phyloP scores from a whole-genome alignment of 108 stramenopile genomes.

The Thalassiosira profunda region DNA sequence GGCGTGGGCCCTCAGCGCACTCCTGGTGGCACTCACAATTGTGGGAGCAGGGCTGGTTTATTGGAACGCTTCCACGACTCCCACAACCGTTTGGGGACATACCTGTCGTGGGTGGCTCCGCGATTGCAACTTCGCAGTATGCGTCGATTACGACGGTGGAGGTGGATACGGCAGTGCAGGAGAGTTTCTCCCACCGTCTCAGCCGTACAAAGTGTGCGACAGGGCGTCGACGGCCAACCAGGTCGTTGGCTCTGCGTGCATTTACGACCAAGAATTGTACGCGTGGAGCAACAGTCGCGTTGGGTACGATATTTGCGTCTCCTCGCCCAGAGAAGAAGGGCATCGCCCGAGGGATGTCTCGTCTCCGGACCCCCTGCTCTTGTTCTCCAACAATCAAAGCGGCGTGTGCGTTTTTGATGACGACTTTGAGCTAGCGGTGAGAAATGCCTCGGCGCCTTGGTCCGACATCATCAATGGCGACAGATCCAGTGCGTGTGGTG shows the following conservation, averaged over 20 bases:
- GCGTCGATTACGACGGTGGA: constrained; percentile 27
- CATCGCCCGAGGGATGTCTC: constrained; percentile 8
- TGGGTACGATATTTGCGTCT: constrained; percentile 47
- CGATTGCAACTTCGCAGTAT: constrained; percentile 30
- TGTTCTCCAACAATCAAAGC: constrained; percentile 4
- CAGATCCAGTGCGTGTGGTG: constrained; percentile 38
- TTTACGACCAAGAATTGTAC: constrained; percentile 44
- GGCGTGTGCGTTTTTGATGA: constrained; percentile 50
- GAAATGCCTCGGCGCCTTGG: constrained; percentile 36
- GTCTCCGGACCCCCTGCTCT: constrained; percentile 24
- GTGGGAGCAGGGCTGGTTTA: constrained; percentile 6
- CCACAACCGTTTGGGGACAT: constrained; percentile 40
- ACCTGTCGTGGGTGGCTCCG: constrained; percentile 44
- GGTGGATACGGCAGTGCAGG: too few species aligned
- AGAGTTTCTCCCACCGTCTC: constrained; percentile 28
- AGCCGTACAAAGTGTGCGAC: constrained; percentile 33
- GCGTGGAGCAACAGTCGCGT: constrained; percentile 20
- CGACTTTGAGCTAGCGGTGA: constrained; percentile 38
- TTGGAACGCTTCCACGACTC: constrained; percentile 25
- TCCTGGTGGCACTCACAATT: constrained; percentile 7
- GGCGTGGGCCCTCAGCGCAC: constrained; percentile 23
- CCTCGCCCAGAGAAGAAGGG: constrained; percentile 29
- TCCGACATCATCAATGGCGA: constrained; percentile 39
- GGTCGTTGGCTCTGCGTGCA: constrained; percentile 38
- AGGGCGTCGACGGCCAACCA: constrained; percentile 24